A percentile compares a stretch with the other conserved stretches of the same genome.
phyloP scores from a whole-genome alignment of 805 yeast species.

The Metschnikowia sp. region DNA sequence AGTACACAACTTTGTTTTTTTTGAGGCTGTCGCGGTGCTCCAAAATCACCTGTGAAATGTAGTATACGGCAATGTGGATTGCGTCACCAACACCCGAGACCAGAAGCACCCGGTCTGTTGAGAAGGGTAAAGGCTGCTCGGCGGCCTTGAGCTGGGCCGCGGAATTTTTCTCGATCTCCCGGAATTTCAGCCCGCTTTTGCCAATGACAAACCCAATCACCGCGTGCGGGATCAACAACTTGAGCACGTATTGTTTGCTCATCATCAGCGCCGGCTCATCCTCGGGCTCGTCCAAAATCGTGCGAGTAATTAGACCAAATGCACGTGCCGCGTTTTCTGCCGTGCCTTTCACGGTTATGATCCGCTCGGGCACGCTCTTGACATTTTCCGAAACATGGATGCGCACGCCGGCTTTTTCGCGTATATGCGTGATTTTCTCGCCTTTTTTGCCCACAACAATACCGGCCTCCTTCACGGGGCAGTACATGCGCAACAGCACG shows the following conservation, averaged over 20 bases:
- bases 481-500: constrained; percentile 69
- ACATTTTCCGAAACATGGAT: constrained; percentile 72
- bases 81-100: constrained; percentile 84
- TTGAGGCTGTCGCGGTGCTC: constrained; percentile 54
- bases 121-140: constrained; percentile 65
- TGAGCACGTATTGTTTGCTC: constrained; percentile 53
- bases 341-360: constrained; percentile 68
- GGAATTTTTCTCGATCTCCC: constrained; percentile 78
- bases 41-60: constrained; percentile 63
- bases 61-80: constrained; percentile 76
- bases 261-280: constrained; percentile 56
- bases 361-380: constrained; percentile 69
- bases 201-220: constrained; percentile 82
- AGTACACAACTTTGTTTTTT: constrained; percentile 53
- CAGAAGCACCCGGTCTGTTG: constrained; percentile 72
- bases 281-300: constrained; percentile 63
- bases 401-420: constrained; percentile 60
- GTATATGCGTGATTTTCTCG: constrained; percentile 62
- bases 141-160: constrained; percentile 76
- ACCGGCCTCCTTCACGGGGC: constrained; percentile 73
- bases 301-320: constrained; percentile 67
- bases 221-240: constrained; percentile 71
- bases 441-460: constrained; percentile 77
- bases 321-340: constrained; percentile 80
- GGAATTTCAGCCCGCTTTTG: constrained; percentile 64